Conservation (phyloP, 2,329 filamentous ascomycete species). For the Trichophyton benhamiae region DNA sequence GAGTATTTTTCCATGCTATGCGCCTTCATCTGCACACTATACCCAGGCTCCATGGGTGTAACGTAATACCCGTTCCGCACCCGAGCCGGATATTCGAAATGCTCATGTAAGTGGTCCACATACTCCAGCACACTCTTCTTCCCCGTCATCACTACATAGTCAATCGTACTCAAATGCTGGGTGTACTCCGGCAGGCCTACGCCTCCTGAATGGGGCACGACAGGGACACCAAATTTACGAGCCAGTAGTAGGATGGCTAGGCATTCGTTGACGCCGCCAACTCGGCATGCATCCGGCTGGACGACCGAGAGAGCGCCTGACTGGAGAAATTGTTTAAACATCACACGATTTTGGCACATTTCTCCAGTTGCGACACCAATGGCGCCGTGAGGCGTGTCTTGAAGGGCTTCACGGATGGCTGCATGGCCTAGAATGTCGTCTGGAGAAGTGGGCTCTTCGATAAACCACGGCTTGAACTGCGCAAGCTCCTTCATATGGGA, state of each 20-base stretch:
- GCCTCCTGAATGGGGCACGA: slow-evolving; percentile 80
- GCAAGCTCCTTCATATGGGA: slow-evolving; percentile 71
- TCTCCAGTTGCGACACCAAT: slow-evolving; percentile 85
- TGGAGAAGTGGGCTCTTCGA: slow-evolving; percentile 83
- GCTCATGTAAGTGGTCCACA: slow-evolving; percentile 86
- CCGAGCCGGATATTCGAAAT: slow-evolving; percentile 69
- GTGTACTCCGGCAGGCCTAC: slow-evolving; percentile 90
- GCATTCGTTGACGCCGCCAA: slow-evolving; percentile 85
- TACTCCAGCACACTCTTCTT: slow-evolving; percentile 78
- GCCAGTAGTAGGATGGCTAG: slow-evolving; percentile 82
- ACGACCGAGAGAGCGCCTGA: slow-evolving; percentile 73
- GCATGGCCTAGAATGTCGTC: slow-evolving; percentile 85
- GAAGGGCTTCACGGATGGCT: slow-evolving; percentile 67
- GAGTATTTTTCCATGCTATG: slow-evolving; percentile 70
- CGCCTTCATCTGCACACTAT: slow-evolving; percentile 87
- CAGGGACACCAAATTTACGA: slow-evolving; percentile 53
- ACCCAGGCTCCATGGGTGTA: slow-evolving; percentile 70
- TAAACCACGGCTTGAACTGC: slow-evolving; percentile 76
- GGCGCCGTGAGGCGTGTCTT: slow-evolving; percentile 38
- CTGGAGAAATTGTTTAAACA: slow-evolving; percentile 84
- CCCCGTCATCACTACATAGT: slow-evolving; percentile 76
- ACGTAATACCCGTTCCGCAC: slow-evolving; percentile 81
- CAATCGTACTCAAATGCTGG: slow-evolving; percentile 81
- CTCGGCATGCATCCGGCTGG: slow-evolving; percentile 79
- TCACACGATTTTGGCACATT: slow-evolving; percentile 89